phyloP scores from a whole-genome alignment of 495 filamentous ascomycete species.

The Penicillium turbatum region DNA sequence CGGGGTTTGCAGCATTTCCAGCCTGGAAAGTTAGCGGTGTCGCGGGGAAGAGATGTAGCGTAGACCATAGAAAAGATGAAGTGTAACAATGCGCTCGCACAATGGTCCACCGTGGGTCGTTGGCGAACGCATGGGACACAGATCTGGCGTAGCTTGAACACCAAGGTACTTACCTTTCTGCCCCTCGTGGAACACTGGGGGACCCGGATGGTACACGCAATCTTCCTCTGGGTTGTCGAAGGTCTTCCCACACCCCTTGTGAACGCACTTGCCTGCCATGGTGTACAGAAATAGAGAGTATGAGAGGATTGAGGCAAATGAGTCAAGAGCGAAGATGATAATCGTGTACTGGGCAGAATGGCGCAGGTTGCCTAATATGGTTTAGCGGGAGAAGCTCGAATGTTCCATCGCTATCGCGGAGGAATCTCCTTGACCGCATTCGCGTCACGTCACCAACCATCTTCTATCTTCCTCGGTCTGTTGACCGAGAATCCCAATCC shows the following conservation, averaged over 20 bases:
- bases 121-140: neutral
- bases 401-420: slow-evolving; percentile 35
- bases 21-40: slow-evolving; percentile 48
- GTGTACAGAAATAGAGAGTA: slow-evolving; percentile 10
- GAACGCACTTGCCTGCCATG: slow-evolving; percentile 91
- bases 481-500: neutral
- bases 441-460: neutral
- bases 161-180: slow-evolving; percentile 80
- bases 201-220: slow-evolving; percentile 90
- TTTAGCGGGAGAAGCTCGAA: slow-evolving; percentile 47
- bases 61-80: neutral
- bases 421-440: slow-evolving; percentile 14
- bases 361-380: slow-evolving; percentile 26
- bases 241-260: slow-evolving; percentile 88
- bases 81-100: neutral
- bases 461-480: neutral
- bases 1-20: slow-evolving; percentile 99
- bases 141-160: slow-evolving; percentile 20
- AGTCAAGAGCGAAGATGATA: slow-evolving; percentile 4
- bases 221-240: slow-evolving; percentile 80
- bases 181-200: slow-evolving; percentile 94
- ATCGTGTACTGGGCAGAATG: slow-evolving; percentile 5
- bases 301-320: neutral
- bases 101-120: neutral
- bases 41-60: neutral